phyloP scores from a whole-genome alignment of 208 protist genomes.

The Trypanosoma conorhini region DNA sequence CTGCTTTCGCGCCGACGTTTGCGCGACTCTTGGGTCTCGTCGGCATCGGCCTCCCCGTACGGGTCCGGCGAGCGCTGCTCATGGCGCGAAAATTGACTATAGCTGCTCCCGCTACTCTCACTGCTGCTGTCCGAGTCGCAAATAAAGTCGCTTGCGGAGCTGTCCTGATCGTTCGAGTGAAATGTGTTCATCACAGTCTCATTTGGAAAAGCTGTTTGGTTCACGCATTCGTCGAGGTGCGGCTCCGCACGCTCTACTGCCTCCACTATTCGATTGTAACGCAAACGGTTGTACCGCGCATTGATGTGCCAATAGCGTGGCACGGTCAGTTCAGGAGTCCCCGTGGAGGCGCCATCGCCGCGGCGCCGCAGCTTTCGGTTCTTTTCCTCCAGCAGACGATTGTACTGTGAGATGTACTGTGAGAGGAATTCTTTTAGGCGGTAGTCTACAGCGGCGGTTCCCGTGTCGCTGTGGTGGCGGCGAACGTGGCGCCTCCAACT shows the following conservation, averaged over 20 bases:
- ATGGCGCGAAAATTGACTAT: conserved; percentile 12
- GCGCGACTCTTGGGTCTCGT: not conserved
- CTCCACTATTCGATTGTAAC: conserved; percentile 86
- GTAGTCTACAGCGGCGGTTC: conserved; percentile 55
- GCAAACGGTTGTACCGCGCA: conserved; percentile 79
- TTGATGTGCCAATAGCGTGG: conserved; percentile 81
- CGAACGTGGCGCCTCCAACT: conserved; percentile 68
- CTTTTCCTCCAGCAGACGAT: conserved; percentile 52
- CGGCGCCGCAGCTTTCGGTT: conserved; percentile 23
- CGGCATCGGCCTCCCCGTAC: conserved; percentile 7
- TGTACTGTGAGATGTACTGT: conserved; percentile 79
- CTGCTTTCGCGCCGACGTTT: conserved; percentile 11
- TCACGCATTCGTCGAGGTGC: conserved; percentile 37
- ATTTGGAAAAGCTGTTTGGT: conserved; percentile 42
- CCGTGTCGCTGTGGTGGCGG: conserved; percentile 41
- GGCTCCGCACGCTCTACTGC: conserved; percentile 45
- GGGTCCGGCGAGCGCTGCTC: conserved; percentile 16
- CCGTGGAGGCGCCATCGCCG: not conserved
- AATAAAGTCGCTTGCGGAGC: conserved; percentile 25
- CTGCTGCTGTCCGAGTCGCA: conserved; percentile 18
- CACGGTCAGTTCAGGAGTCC: conserved; percentile 42
- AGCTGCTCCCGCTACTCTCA: not conserved
- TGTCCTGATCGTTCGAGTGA: conserved; percentile 17
- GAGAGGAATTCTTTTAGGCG: conserved; percentile 70
- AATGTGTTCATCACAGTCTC: conserved; percentile 40